These are phyloP conservation scores for Leccinellum luteum DNA, from an alignment of 768 basidiomycete species.

Conservation along the genomic window DNA sequence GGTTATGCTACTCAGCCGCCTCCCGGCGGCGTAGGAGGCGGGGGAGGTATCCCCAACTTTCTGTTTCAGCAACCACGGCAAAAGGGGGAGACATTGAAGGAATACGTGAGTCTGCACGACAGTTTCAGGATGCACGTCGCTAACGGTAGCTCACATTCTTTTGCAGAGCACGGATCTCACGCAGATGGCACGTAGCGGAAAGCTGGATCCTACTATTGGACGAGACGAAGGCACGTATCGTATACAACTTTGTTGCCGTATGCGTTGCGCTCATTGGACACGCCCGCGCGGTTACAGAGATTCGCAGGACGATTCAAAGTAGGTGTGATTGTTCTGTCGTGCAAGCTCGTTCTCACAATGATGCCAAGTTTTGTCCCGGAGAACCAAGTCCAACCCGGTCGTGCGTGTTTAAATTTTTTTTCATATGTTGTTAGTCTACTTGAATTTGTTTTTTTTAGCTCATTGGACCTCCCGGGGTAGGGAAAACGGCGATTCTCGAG, in stretches of 20 bases:
- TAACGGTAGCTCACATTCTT: background rate
- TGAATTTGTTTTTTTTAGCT: conserved; percentile 41
- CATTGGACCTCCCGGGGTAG: conserved; percentile 86
- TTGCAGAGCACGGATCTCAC: conserved; percentile 78
- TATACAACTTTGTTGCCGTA: background rate
- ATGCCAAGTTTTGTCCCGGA: conserved; percentile 66
- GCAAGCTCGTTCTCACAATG: background rate
- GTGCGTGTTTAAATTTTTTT: conserved; percentile 39
- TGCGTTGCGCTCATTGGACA: background rate
- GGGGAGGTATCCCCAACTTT: conserved; percentile 54
- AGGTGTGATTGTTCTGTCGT: conserved; percentile 22
- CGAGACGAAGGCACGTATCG: conserved; percentile 65
- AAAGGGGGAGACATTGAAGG: conserved; percentile 83
- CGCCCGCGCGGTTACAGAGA: conserved; percentile 47
- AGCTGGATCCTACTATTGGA: conserved; percentile 89
- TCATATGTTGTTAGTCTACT: background rate
- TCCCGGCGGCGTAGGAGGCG: conserved; percentile 33
- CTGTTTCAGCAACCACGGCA: conserved; percentile 56
- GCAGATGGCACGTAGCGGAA: conserved; percentile 77
- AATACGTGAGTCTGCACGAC: conserved; percentile 54
- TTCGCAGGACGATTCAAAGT: conserved; percentile 90
- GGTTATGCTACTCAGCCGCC: conserved; percentile 50
- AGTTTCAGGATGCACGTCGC: background rate
- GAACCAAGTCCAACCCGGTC: conserved; percentile 93
- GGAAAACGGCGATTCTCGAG: conserved; percentile 91